Base-by-base conservation (phyloP, 371 early-diverging fungal genomes). In the Mucor mucedo region DNA sequence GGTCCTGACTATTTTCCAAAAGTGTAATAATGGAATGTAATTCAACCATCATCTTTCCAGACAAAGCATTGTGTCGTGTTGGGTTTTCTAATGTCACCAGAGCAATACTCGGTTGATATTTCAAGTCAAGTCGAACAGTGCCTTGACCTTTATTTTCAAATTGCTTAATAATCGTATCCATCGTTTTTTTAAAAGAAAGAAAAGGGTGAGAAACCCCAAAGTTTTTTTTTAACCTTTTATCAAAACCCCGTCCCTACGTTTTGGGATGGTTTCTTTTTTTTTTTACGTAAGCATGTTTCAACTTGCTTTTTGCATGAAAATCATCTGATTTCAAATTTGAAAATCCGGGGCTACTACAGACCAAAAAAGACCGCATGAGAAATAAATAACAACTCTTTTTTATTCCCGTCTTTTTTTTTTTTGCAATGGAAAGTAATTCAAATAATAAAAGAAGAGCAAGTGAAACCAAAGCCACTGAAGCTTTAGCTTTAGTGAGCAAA, bases 21-120 rank as follows among this genome's bases (percentile, higher is more conserved):
- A 70, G 52, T 50, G 83, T 80, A 8, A 90, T 77, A 21, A 72
- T 65, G 47, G 87, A 79, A 0, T 86, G 73, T 6, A 90, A 71
- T 66, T 90, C 83, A 21, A 78, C 84, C 89, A 90, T 89, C 92
- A 91, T 91, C 48, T 77, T 77, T 9, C 89, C 89, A 1, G 87
- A 84, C n/a, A 91, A 61, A 2, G 91, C 83, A 75, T 90, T 90
- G 50, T 86, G 86, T 29, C 79, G 69, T 14, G 52, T 56, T 7
- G 84, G 82, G 61, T 91, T 88, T 40, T 73, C 55, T 3, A 90
- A 58, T 1, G 72, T 71, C 3, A 88, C 58, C 7, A 80, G 68
- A 0, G 78, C 87, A 29, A 88, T 71, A 2, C 86, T 84, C 7
- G 83, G 75, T 1, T 72, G 57, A 57, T 75, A 77, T 27, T 72